Base-by-base conservation (phyloP, 1,139 yeast genomes). In the Wickerhamomyces sp. region DNA sequence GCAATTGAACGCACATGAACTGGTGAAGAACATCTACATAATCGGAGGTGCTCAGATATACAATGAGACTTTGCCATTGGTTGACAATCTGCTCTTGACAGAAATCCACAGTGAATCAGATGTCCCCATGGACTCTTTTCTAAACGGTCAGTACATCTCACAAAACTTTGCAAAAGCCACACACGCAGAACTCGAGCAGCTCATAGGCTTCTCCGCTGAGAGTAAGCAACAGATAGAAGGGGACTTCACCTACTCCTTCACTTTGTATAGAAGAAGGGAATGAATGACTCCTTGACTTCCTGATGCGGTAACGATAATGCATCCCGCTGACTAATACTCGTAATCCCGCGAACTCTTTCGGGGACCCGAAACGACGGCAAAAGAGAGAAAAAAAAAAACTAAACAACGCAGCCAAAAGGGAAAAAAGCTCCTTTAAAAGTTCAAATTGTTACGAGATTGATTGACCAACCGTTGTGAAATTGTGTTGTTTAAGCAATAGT, bases 31-130 rank as follows among this genome's bases (percentile, higher is more conserved):
- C 45, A 72, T 91, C 1, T 93, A 82, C 60, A 74, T 94, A 34
- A 93, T 93, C 52, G 99, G 99, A 4, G 99, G 99, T 1, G 93
- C 94, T 1, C 93, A 91, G 62, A 71, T 93, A 8, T 93, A 93
- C 67, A 75, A 78, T 44, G 72, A 78, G 38, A 73, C 80, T 29
- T 62, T 82, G 67, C 46, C 45, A 0, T 46, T 68, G 6, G 78
- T 84, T 1, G 75, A 77, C 42, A 74, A 79, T 37, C 66, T 93
- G 42, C 70, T 90, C 32, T 64, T 93, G n/a, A 93, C 99, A 0
- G 90, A 88, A 59, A 76, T 91, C 32, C 59, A 61, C 29, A 62
- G 55, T 47, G 55, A 47, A 1, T 52, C 59, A 15, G 55, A 60
- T 18, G 55, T 82, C 26, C 80, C 78, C 27, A 73, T 83, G 72